phyloP scores from a whole-genome alignment of 164 flowering plant genomes.

The Magnolia officinalis region DNA sequence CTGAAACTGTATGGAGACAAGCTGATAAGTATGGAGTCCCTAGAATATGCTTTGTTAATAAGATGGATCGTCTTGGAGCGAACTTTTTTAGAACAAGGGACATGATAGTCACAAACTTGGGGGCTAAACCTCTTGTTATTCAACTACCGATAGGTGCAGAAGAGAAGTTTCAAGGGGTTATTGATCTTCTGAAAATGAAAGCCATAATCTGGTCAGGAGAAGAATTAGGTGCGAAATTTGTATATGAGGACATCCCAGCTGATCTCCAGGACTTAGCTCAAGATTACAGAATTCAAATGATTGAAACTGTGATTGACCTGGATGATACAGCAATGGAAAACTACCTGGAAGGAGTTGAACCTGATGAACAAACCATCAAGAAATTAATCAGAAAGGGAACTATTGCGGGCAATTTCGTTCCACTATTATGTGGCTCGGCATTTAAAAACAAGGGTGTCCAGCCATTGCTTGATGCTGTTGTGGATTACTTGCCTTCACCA shows the following conservation, averaged over 20 bases:
- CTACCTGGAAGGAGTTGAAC: constrained; percentile 86
- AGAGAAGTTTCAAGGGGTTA: constrained; percentile 72
- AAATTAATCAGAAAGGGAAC: constrained; percentile 82
- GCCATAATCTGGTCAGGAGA: constrained; percentile 94
- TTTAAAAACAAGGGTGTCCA: constrained; percentile 98
- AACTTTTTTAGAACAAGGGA: constrained; percentile 90
- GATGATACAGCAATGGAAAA: constrained; percentile 86
- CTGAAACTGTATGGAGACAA: constrained; percentile 99
- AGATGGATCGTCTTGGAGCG: constrained; percentile 98
- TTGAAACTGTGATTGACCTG: constrained; percentile 70
- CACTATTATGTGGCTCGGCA: constrained; percentile 91
- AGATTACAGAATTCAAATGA: constrained; percentile 65
- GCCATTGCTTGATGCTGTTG: constrained; percentile 88
- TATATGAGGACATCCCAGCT: constrained; percentile 72
- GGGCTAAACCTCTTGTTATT: constrained; percentile 90
- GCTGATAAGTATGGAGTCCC: constrained; percentile 97
- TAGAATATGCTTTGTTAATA: constrained; percentile 91
- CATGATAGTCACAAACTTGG: constrained; percentile 92
- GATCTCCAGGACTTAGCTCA: constrained; percentile 71
- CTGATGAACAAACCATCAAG: constrained; percentile 76
- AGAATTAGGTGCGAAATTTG: constrained; percentile 87
- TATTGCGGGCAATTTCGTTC: constrained; percentile 64
- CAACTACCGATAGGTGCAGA: constrained; percentile 93
- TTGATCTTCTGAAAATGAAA: constrained; percentile 88
- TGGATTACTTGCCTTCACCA: constrained; percentile 92